A percentile compares a stretch with the other conserved stretches of the same genome.
phyloP scores from a whole-genome alignment of 768 basidiomycete species.

The Panaeolus cyanescens region DNA sequence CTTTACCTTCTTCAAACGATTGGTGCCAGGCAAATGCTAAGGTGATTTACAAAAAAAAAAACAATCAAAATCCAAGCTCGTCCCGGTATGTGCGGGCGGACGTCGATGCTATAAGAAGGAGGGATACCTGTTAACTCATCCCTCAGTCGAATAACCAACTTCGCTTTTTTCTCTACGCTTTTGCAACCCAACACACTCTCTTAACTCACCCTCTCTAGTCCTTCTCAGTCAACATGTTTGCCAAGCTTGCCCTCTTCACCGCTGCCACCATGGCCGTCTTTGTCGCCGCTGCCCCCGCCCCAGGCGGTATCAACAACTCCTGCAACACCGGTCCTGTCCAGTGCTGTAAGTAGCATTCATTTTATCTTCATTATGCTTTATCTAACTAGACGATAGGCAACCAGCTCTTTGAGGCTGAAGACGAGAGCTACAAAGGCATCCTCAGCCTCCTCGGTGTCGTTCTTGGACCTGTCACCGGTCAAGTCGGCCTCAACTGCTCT shows the following conservation, averaged over 20 bases:
- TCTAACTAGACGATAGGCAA: slow-evolving; percentile 16
- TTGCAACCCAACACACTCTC: not conserved
- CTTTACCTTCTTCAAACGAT: not conserved
- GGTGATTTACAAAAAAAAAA: no score
- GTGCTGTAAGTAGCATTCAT: slow-evolving; percentile 19
- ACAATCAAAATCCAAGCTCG: no score
- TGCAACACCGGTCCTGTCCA: slow-evolving; percentile 24
- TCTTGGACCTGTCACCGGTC: slow-evolving; percentile 16
- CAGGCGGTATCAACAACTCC: slow-evolving; percentile 4
- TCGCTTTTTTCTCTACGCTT: not conserved
- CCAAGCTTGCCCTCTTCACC: not conserved
- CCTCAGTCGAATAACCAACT: not conserved
- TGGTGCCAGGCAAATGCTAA: no score
- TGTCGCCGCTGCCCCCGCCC: not conserved
- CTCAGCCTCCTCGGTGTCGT: slow-evolving; percentile 17
- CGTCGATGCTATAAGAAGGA: no score
- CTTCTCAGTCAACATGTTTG: not conserved
- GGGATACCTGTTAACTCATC: no score
- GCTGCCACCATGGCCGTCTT: not conserved
- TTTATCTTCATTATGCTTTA: not conserved
- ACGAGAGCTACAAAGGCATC: slow-evolving; percentile 4
- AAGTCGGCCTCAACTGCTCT: slow-evolving; percentile 23
- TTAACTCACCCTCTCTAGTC: not conserved
- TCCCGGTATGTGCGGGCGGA: no score
- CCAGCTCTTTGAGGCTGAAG: not conserved